Evolutionary conservation across 2,329 filamentous ascomycete genomes (phyloP).

Genomic region (Penicillium hesseltinei): DNA sequence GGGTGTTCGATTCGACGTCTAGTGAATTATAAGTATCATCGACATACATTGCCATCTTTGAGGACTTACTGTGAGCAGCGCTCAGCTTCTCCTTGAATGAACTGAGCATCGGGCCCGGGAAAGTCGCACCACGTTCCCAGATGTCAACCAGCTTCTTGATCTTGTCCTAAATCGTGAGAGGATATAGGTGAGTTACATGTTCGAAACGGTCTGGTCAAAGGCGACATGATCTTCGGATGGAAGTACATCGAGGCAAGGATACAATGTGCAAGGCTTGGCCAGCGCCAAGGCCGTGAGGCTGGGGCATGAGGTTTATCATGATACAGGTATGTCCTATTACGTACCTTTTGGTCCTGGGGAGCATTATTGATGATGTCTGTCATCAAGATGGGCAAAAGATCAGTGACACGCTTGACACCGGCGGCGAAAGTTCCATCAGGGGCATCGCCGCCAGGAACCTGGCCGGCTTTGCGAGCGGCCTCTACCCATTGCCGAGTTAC

Average conservation of each 20-base stretch:
- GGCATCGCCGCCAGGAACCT: constrained; percentile 75
- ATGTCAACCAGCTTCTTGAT: constrained; percentile 95
- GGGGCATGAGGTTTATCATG: constrained; percentile 25
- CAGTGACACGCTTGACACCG: constrained; percentile 93
- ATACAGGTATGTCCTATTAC: constrained; percentile 48
- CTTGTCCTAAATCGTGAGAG: constrained; percentile 71
- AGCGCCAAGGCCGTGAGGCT: constrained; percentile 15
- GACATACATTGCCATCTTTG: not conserved
- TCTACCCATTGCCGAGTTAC: constrained; percentile 99
- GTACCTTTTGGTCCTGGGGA: constrained; percentile 95
- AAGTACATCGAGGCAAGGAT: not conserved
- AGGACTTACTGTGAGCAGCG: constrained; percentile 63
- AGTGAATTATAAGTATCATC: constrained; percentile 31
- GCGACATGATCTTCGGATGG: not conserved
- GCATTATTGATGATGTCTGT: constrained; percentile 87
- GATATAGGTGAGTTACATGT: constrained; percentile 51
- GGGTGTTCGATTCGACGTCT: constrained; percentile 69
- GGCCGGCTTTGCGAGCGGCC: constrained; percentile 81
- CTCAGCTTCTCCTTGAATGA: constrained; percentile 80
- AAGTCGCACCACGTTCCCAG: constrained; percentile 94
- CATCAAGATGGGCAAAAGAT: constrained; percentile 90
- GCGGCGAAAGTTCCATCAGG: constrained; percentile 91
- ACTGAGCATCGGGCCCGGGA: constrained; percentile 74
- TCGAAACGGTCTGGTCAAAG: constrained; percentile 14
- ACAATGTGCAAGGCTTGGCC: constrained; percentile 8